These are phyloP conservation scores for Capsicum chinense DNA, from an alignment of 257 asterid species.

Conservation along the genomic window DNA sequence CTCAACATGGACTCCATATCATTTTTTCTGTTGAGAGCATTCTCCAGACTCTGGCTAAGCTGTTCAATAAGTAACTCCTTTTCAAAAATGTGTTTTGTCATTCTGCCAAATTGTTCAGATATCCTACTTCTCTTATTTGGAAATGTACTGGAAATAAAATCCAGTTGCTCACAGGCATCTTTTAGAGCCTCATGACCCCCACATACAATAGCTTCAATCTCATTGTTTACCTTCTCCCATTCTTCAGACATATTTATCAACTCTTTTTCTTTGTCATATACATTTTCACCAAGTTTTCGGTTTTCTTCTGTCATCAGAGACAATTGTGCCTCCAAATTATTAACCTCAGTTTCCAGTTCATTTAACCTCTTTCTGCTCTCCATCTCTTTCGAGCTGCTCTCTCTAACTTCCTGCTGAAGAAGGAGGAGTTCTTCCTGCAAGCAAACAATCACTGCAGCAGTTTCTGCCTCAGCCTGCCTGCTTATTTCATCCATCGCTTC, in stretches of 20 bases:
- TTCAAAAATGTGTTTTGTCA: constrained; percentile 63
- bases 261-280: constrained; percentile 62
- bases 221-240: constrained; percentile 59
- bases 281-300: constrained; percentile 50
- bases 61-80: constrained; percentile 69
- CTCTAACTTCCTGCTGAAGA: constrained; percentile 82
- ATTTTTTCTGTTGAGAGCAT: constrained; percentile 62
- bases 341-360: constrained; percentile 52
- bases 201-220: constrained; percentile 68
- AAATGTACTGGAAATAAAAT: constrained; percentile 55
- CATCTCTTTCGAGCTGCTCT: constrained; percentile 64
- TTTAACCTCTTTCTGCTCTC: constrained; percentile 57
- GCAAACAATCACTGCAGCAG: constrained; percentile 96
- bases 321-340: constrained; percentile 53
- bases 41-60: constrained; percentile 71
- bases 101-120: constrained; percentile 65
- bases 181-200: constrained; percentile 74
- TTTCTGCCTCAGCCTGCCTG: constrained; percentile 94
- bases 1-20: constrained; percentile 91
- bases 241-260: constrained; percentile 51
- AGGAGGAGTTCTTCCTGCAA: constrained; percentile 87
- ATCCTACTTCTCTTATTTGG: constrained; percentile 59
- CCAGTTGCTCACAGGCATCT: constrained; percentile 68
- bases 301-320: constrained; percentile 54
- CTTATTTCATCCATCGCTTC: constrained; percentile 83